Conservation (phyloP, 2,329 filamentous ascomycete genomes). For the Pseudocercospora vitis region DNA sequence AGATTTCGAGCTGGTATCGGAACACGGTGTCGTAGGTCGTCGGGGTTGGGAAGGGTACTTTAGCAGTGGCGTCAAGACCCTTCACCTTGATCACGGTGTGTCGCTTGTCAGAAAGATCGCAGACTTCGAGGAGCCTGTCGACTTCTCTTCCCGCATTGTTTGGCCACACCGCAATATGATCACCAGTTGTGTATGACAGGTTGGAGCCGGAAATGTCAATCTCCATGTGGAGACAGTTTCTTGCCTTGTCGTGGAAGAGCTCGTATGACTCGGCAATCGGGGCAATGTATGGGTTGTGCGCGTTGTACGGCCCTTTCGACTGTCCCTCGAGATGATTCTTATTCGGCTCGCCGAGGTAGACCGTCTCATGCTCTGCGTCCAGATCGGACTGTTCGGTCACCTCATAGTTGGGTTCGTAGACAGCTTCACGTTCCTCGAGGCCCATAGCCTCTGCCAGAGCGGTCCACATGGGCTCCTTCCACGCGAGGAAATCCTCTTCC, state of each 20-base stretch:
- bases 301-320: constrained; percentile 86
- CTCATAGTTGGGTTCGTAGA: constrained; percentile 90
- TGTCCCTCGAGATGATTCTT: constrained; percentile 81
- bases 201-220: constrained; percentile 88
- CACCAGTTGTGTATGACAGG: constrained; percentile 90
- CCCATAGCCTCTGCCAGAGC: constrained; percentile 79
- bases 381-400: constrained; percentile 69
- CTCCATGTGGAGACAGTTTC: constrained; percentile 96
- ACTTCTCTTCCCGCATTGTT: constrained; percentile 92
- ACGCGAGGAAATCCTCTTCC: constrained; percentile 98
- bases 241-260: constrained; percentile 81
- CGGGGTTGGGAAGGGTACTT: constrained; percentile 94
- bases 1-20: constrained; percentile 96
- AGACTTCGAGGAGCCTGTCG: constrained; percentile 78
- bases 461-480: constrained; percentile 99
- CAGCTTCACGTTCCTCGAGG: constrained; percentile 89
- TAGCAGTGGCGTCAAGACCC: constrained; percentile 88
- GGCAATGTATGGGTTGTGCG: constrained; percentile 84
- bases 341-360: constrained; percentile 87
- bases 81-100: constrained; percentile 84
- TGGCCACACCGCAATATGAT: constrained; percentile 96
- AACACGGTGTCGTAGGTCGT: constrained; percentile 93
- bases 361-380: constrained; percentile 70
- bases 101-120: constrained; percentile 74
- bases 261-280: constrained; percentile 89